A percentile compares a stretch with the other conserved stretches of the same genome.
Evolutionary conservation across 1,139 yeast genomes (phyloP).

Genomic region (Protomyces gravidus): DNA sequence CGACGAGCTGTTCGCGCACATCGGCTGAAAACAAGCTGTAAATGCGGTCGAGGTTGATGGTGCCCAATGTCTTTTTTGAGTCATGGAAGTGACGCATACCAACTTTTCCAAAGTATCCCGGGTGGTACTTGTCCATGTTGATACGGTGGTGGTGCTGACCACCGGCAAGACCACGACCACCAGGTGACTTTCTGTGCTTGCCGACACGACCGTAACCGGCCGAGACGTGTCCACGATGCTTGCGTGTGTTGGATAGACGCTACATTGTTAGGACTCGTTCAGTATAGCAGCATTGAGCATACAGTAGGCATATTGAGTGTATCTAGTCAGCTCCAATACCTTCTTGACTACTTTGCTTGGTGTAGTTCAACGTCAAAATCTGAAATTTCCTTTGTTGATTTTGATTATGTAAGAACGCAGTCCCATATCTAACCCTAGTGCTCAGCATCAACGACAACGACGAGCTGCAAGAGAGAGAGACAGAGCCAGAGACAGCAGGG

Average conservation of each 20-base stretch:
- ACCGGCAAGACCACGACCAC: conserved; percentile 99
- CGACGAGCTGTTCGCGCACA: conserved; percentile 90
- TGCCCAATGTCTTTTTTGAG: conserved; percentile 69
- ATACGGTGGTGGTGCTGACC: conserved; percentile 99
- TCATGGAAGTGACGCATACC: conserved; percentile 99
- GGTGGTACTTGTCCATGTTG: conserved; percentile 99
- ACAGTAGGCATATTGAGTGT: background rate
- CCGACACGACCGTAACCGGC: conserved; percentile 99
- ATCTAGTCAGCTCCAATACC: background rate
- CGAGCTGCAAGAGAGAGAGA: background rate
- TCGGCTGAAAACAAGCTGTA: conserved; percentile 96
- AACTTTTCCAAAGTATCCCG: conserved; percentile 99
- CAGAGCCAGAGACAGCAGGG: background rate
- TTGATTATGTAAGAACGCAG: background rate
- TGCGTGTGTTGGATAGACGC: conserved; percentile 1
- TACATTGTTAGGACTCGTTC: background rate
- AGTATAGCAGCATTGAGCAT: background rate
- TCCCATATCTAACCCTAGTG: background rate
- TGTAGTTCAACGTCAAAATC: background rate
- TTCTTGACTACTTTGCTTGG: background rate
- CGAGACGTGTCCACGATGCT: conserved; percentile 99
- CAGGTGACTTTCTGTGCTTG: conserved; percentile 99
- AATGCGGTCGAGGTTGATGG: conserved; percentile 95
- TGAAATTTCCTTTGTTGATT: background rate
- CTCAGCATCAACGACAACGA: background rate